Base-by-base conservation (phyloP, 768 basidiomycete species). In the Boletus insuetus region DNA sequence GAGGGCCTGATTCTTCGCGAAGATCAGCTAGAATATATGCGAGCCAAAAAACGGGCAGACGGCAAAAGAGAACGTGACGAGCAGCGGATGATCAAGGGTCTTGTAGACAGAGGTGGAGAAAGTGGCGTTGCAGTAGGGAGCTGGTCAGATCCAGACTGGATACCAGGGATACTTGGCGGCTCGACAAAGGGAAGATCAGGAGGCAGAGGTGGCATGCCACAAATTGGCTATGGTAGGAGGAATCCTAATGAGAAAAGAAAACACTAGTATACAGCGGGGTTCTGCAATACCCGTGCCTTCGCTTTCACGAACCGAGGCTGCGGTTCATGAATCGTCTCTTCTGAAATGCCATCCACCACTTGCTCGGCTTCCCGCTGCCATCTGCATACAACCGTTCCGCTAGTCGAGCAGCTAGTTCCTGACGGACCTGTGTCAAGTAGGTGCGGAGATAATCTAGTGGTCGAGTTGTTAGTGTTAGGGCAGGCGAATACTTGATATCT, bases 341-440 rank as follows among this genome's bases (percentile, higher is more conserved):
- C 74, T 95, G 94, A 85, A 98, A 99, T 20, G 91, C 90, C 93
- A 98, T 96, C 97, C 97, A 99, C 97, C 97, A 99, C 73, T 99
- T 99, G 79, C 90, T 97, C 6, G 97, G 95, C 70, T 91, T 95
- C 54, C 88, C 88, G 4, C 90, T 88, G 6, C 94, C 94, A 69
- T 96, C 93, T 38, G 87, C 91, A 70, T 99, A 99, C 46, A 99
- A 76, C 49, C 85, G 80, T 65, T 95, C 94, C 14, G 94, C 83
- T 47, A 99, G 74, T 31, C 97, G 84, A 10, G 86, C 79, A 20
- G 94, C 90, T 19, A 95, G 78, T 68, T 99, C 97, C 73, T 97
- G 93, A 46, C 97, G 85, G 10, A 89, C 90, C 71, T 99, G 97
- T 5, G 85, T 85, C 52, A 99, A 79, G 75, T 98, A 98, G 63